Evolutionary conservation across 768 basidiomycete genomes (phyloP).

Genomic region (Austroboletus festivus): DNA sequence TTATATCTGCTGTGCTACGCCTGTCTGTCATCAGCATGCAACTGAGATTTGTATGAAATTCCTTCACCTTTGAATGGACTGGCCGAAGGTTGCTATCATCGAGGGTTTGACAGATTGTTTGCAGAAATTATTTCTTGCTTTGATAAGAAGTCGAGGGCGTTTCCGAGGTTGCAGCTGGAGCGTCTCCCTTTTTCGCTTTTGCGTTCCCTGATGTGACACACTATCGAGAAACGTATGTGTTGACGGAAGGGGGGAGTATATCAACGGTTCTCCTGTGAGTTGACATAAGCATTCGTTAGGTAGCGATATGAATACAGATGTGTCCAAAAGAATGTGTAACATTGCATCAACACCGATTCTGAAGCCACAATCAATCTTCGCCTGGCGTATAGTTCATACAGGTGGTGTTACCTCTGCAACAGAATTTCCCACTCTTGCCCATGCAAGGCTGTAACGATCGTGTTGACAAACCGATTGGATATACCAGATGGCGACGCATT

Average conservation of each 20-base stretch:
- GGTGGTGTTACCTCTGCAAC: conserved; percentile 53
- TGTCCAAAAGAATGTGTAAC: conserved; percentile 72
- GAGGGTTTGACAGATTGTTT: conserved; percentile 5
- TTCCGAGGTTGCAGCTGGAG: conserved; percentile 23
- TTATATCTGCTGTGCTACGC: conserved; percentile 48
- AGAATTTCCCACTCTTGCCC: conserved; percentile 64
- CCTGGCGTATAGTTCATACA: neutral
- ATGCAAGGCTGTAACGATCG: conserved; percentile 65
- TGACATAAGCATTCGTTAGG: conserved; percentile 87
- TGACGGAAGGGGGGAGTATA: conserved; percentile 37
- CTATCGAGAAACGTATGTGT: conserved; percentile 10
- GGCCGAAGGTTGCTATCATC: conserved; percentile 5
- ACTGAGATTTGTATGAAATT: neutral
- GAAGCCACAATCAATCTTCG: conserved; percentile 1
- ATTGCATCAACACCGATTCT: conserved; percentile 80
- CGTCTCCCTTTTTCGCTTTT: conserved; percentile 22
- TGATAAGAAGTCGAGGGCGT: conserved; percentile 23
- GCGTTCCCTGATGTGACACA: conserved; percentile 5
- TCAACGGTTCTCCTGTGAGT: conserved; percentile 69
- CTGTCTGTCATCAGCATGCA: conserved; percentile 25
- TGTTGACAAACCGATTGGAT: conserved; percentile 67
- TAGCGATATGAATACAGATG: conserved; percentile 70
- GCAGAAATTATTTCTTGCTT: neutral
- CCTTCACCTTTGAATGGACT: conserved; percentile 21
- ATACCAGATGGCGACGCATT: conserved; percentile 43